phyloP scores from a whole-genome alignment of 2,329 filamentous ascomycete genomes.

The Phialophora macrospora region DNA sequence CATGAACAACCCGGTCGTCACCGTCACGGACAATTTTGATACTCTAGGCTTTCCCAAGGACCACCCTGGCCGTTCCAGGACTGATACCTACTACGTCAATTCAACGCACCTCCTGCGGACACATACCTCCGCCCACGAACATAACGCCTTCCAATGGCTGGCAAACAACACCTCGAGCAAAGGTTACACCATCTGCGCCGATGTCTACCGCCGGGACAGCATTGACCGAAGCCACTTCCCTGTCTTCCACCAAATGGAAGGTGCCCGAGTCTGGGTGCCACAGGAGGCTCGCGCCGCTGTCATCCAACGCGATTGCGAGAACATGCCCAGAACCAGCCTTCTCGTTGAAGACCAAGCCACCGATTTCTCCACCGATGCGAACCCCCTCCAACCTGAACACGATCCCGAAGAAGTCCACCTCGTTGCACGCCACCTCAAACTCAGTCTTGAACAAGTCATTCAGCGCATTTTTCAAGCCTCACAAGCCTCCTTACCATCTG shows the following conservation, averaged over 20 bases:
- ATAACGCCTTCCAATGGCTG: constrained; percentile 70
- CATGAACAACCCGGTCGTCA: constrained; percentile 77
- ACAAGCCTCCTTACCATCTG: constrained; percentile 55
- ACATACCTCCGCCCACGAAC: constrained; percentile 94
- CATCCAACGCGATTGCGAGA: constrained; percentile 66
- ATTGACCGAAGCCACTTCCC: constrained; percentile 96
- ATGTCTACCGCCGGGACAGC: constrained; percentile 94
- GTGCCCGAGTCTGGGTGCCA: constrained; percentile 75
- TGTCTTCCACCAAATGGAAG: constrained; percentile 98
- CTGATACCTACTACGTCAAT: constrained; percentile 97
- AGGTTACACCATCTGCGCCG: constrained; percentile 88
- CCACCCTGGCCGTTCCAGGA: constrained; percentile 83
- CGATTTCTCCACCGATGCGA: constrained; percentile 73
- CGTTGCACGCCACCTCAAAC: constrained; percentile 82
- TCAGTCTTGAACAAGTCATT: constrained; percentile 86
- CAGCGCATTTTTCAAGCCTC: constrained; percentile 85
- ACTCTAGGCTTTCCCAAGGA: constrained; percentile 88
- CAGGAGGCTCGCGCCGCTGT: constrained; percentile 28
- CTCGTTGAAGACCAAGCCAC: constrained; percentile 32
- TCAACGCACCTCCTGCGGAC: constrained; percentile 81
- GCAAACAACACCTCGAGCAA: constrained; percentile 52
- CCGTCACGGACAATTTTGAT: constrained; percentile 89
- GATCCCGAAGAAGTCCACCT: constrained; percentile 82
- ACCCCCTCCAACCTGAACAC: constrained; percentile 75
- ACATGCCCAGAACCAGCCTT: constrained; percentile 60